Conservation (phyloP, 1,284 basidiomycete species). For the Melampsora americana region DNA sequence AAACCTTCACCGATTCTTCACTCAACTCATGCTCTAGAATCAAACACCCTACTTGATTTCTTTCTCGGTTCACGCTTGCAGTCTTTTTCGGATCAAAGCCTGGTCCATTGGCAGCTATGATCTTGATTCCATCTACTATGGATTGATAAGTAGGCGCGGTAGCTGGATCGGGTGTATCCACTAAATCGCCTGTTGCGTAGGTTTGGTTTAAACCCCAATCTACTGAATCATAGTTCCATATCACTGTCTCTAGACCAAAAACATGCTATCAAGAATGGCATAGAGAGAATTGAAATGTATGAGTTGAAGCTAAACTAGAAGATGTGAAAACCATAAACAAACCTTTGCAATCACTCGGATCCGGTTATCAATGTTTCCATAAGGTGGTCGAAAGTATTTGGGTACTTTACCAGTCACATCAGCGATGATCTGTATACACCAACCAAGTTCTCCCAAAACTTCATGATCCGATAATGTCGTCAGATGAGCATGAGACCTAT, state of each 20-base stretch:
- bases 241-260: constrained; percentile 38
- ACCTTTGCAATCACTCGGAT: constrained; percentile 42
- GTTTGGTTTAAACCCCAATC: constrained; percentile 43
- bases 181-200: constrained; percentile 31
- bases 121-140: constrained; percentile 3
- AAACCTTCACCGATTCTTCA: constrained; percentile 29
- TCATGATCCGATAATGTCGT: constrained; percentile 9
- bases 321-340: not conserved
- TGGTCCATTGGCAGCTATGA: not conserved
- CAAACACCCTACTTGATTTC: not conserved
- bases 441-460: constrained; percentile 43
- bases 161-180: constrained; percentile 17
- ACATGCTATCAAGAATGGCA: constrained; percentile 18
- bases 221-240: constrained; percentile 42
- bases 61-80: not conserved
- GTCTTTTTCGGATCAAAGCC: not conserved
- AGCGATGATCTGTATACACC: constrained; percentile 40
- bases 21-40: constrained; percentile 41
- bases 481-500: constrained; percentile 40
- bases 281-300: not conserved
- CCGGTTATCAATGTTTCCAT: constrained; percentile 42
- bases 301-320: not conserved
- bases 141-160: not conserved
- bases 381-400: constrained; percentile 32
- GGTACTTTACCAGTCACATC: constrained; percentile 42